These are phyloP conservation scores for Solanum chaucha DNA, from an alignment of 257 asterid genomes.

Conservation along the genomic window DNA sequence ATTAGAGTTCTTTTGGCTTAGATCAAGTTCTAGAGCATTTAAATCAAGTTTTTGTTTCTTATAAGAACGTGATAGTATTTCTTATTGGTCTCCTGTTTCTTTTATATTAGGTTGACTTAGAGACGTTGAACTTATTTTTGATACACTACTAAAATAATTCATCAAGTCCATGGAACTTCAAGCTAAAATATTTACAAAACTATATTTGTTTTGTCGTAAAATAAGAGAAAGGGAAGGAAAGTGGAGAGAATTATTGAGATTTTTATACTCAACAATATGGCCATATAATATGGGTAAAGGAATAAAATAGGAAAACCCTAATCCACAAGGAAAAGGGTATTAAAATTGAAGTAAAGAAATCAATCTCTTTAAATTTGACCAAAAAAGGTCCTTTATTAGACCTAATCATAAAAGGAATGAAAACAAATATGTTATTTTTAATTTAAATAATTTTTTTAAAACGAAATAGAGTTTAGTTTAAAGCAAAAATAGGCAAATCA, in stretches of 20 bases:
- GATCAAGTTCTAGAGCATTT: not conserved
- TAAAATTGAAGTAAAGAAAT: not conserved
- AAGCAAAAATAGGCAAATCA: not conserved
- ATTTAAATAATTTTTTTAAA: not conserved
- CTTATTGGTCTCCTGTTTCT: not conserved
- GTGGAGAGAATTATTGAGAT: not conserved
- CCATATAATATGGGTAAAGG: not conserved
- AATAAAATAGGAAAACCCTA: not conserved
- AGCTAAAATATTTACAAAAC: not conserved
- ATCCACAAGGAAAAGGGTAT: not conserved
- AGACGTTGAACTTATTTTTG: not conserved
- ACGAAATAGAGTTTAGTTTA: not conserved
- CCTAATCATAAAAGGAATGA: not conserved
- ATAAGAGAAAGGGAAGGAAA: not conserved
- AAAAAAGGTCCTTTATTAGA: not conserved
- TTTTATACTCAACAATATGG: not conserved
- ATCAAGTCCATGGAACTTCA: not conserved
- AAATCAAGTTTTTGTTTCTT: not conserved
- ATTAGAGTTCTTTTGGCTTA: not conserved
- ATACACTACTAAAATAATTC: not conserved
- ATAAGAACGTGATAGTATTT: not conserved
- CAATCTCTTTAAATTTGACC: not conserved
- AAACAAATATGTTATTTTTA: not conserved
- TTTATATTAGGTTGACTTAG: not conserved
- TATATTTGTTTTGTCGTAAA: not conserved